These are phyloP conservation scores for Chiua sp. DNA, from an alignment of 1,284 basidiomycete genomes.

Conservation along the genomic window DNA sequence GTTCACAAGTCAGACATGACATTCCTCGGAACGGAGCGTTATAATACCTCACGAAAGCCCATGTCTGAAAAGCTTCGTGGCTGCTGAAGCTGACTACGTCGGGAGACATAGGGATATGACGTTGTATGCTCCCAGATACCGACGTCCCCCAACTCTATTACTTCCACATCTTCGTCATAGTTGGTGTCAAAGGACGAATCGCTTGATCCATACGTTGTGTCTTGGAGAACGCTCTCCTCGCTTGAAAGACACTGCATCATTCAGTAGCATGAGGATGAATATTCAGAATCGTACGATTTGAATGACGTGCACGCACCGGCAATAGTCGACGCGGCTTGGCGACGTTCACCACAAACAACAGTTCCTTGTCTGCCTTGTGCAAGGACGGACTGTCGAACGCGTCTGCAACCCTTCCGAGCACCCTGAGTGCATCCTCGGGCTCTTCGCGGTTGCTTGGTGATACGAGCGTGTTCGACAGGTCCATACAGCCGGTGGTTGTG, in stretches of 20 bases:
- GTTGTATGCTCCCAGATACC: conserved; percentile 16
- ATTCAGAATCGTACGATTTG: not conserved
- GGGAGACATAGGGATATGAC: conserved; percentile 21
- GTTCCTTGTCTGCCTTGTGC: conserved; percentile 23
- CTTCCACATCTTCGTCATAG: conserved; percentile 22
- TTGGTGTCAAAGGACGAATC: conserved; percentile 20
- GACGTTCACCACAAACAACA: conserved; percentile 27
- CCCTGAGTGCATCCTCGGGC: conserved; percentile 23
- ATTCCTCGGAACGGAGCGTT: not conserved
- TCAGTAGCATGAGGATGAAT: too few species aligned
- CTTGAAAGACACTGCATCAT: conserved; percentile 22
- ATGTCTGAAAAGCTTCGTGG: conserved; percentile 5
- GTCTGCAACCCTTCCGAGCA: conserved; percentile 35
- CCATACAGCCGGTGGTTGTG: conserved; percentile 10
- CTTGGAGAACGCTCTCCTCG: conserved; percentile 12
- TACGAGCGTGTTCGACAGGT: not conserved
- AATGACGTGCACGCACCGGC: conserved; percentile 17
- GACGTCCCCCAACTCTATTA: conserved; percentile 16
- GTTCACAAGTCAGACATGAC: not conserved
- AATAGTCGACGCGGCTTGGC: conserved; percentile 25
- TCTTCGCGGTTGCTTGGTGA: not conserved
- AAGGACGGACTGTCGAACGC: conserved; percentile 34
- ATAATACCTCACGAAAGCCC: conserved; percentile 17
- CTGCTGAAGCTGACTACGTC: conserved; percentile 1
- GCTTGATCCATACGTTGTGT: conserved; percentile 1